phyloP scores from a whole-genome alignment of 2,329 filamentous ascomycete species.

The Aspergillus amoenus region DNA sequence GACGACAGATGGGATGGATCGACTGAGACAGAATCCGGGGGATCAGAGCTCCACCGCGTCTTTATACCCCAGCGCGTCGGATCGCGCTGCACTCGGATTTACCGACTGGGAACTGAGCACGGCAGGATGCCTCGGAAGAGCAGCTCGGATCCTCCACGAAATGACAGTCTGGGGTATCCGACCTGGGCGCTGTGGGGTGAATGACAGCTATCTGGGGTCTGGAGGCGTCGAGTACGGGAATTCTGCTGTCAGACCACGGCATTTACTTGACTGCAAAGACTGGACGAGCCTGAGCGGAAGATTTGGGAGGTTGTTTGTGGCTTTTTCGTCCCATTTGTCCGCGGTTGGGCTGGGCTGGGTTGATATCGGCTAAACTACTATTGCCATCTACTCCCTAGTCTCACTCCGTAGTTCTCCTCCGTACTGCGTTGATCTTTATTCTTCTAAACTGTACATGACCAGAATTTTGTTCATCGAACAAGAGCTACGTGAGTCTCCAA shows the following conservation, averaged over 20 bases:
- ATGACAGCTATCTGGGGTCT: not conserved
- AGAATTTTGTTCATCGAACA: too few species aligned
- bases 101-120: conserved; percentile 1
- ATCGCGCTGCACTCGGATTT: conserved; percentile 10
- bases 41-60: not conserved
- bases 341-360: too few species aligned
- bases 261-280: not conserved
- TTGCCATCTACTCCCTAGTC: too few species aligned
- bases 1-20: not conserved
- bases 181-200: not conserved
- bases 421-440: too few species aligned
- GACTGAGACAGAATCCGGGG: not conserved
- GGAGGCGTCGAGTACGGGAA: not conserved
- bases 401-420: too few species aligned
- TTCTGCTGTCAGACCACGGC: not conserved
- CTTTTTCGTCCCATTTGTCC: too few species aligned
- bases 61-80: conserved; percentile 11
- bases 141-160: not conserved
- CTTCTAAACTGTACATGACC: too few species aligned
- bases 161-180: not conserved
- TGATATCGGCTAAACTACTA: too few species aligned
- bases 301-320: too few species aligned
- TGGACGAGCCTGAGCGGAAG: too few species aligned
- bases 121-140: too few species aligned
- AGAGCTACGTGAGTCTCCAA: too few species aligned